A percentile compares a stretch with the other conserved stretches of the same genome.
These are phyloP conservation scores for Pseudotulostoma volvatum DNA, from an alignment of 495 filamentous ascomycete species.

Conservation along the genomic window DNA sequence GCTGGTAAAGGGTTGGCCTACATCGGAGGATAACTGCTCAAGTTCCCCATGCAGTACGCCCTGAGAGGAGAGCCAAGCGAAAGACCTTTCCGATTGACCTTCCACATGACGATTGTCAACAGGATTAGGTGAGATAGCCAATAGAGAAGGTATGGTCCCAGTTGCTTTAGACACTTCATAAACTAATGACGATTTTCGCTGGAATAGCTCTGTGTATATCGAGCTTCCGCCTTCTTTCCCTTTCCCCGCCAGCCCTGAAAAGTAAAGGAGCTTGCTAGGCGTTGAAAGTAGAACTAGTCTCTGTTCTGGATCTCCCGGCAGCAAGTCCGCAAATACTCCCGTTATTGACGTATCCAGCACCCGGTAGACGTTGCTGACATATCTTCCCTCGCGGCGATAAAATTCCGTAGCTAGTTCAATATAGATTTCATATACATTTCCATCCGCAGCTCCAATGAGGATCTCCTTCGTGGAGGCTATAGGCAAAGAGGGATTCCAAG, in stretches of 20 bases:
- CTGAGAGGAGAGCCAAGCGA: slow-evolving; percentile 78
- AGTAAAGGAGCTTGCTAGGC: slow-evolving; percentile 55
- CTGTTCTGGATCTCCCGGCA: slow-evolving; percentile 49
- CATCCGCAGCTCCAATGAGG: slow-evolving; percentile 79
- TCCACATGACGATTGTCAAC: slow-evolving; percentile 32
- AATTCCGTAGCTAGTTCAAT: slow-evolving; percentile 89
- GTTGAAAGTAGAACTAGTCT: slow-evolving; percentile 66
- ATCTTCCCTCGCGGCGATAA: slow-evolving; percentile 87
- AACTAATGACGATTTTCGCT: slow-evolving; percentile 57
- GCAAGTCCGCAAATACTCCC: slow-evolving; percentile 62
- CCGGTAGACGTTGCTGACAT: slow-evolving; percentile 65
- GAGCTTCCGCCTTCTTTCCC: slow-evolving; percentile 67
- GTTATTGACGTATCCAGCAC: slow-evolving; percentile 60
- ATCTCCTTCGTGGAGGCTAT: slow-evolving; percentile 92
- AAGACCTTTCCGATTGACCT: slow-evolving; percentile 46
- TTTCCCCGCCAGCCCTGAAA: slow-evolving; percentile 57
- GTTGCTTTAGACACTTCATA: slow-evolving; percentile 48
- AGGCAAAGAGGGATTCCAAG: slow-evolving; percentile 94
- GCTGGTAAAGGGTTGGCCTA: slow-evolving; percentile 42
- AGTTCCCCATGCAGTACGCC: slow-evolving; percentile 81
- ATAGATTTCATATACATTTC: slow-evolving; percentile 88
- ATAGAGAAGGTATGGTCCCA: slow-evolving; percentile 38
- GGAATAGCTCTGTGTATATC: slow-evolving; percentile 76
- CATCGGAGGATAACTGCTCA: slow-evolving; percentile 27
- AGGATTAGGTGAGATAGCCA: slow-evolving; percentile 62